Base-by-base conservation (phyloP, 2,329 filamentous ascomycete genomes). In the Berkeleyomyces basicola region DNA sequence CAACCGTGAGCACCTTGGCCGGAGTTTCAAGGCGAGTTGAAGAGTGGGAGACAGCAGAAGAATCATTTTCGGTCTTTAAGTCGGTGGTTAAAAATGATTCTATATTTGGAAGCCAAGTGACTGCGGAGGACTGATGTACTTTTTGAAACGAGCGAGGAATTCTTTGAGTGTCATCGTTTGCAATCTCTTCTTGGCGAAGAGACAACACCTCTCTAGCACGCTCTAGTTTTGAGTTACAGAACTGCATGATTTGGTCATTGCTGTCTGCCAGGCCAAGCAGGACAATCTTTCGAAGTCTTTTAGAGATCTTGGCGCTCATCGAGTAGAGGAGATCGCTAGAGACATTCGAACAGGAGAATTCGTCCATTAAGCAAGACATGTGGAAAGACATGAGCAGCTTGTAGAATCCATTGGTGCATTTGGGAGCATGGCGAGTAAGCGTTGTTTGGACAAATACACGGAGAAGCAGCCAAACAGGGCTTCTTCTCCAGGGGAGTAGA, bases 391-490 rank as follows among this genome's bases (percentile, higher is more conserved):
- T 79, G 66, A 79, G 78, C 0, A 67, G 64, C 63, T 84, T 84
- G 70, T 82, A 84, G 0, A 70, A 61, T 2, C 16, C 33, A 6
- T 11, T 10, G 40, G 47, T 49, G 3, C 9, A 10, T 2, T 53
- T 37, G 6, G 51, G 58, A 37, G 58, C 14, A 46, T 33, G 51
- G 2, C 47, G 23, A 7, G 3, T 36, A 1, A 11, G 58, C 47
- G 37, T 65, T 31, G 74, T 66, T 60, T 83, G 79, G 2, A 82
- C 65, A 0, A 73, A 68, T 0, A 82, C 79, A 0, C 81, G 77
- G 2, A 84, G 62, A 0, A 83, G 70, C 0, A 84, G 71, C 80
- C 80, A 85, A 0, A 78, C 64, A 0, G 80, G 72, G 10, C 80
- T 82, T 53, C 77, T 70, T 9, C 75, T 71, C 81, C 80, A 83